Evolutionary conservation across 441 rosid species (phyloP).

Genomic region (Melastoma candidum): DNA sequence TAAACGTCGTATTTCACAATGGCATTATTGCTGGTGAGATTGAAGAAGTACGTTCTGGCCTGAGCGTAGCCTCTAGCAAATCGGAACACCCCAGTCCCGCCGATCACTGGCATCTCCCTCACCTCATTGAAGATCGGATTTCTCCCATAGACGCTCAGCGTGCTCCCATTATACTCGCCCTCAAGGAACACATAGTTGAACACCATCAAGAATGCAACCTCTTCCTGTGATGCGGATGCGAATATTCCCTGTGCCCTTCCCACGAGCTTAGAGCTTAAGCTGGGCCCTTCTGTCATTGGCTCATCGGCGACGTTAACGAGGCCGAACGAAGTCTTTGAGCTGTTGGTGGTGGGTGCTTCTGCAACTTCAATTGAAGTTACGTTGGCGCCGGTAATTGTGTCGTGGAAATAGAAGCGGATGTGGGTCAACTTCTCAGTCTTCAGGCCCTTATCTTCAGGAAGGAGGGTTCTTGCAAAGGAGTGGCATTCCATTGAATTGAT

Average conservation of each 20-base stretch:
- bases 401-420: neutral
- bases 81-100: neutral
- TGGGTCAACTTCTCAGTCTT: conserved; percentile 19
- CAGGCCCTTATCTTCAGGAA: too few species aligned
- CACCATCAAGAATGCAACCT: neutral
- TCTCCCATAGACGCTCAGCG: neutral
- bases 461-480: too few species aligned
- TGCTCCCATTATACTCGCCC: conserved; percentile 1
- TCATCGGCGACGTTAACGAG: neutral
- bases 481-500: too few species aligned
- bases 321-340: neutral
- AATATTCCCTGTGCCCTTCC: neutral
- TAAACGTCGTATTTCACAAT: neutral
- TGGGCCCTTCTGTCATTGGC: neutral
- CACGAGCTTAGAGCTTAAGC: neutral
- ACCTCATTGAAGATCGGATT: neutral
- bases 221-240: neutral
- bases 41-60: neutral
- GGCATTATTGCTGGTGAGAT: neutral
- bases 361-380: neutral
- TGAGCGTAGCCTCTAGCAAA: neutral
- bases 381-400: neutral
- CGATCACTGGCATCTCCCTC: neutral
- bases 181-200: neutral
- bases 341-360: neutral